Evolutionary conservation across 148 eudicot genomes (phyloP).

Genomic region (Rhododendron henanense): DNA sequence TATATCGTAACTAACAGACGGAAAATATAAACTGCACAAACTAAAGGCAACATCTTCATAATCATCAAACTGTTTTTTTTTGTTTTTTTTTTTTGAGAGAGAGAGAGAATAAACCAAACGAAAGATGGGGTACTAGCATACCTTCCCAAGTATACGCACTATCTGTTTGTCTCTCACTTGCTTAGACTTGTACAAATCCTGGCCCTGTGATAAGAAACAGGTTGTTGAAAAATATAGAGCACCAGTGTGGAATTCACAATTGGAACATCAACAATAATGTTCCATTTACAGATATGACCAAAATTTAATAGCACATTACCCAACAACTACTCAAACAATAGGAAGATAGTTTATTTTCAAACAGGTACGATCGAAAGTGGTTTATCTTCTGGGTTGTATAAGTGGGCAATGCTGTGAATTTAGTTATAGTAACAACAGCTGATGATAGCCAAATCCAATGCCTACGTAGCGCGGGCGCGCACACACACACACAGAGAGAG

Average conservation of each 20-base stretch:
- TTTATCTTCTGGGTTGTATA: background rate
- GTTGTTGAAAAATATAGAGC: background rate
- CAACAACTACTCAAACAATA: background rate
- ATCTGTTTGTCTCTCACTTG: conserved; percentile 97
- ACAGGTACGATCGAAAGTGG: background rate
- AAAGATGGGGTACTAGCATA: conserved; percentile 13
- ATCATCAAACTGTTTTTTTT: background rate
- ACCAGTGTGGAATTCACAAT: background rate
- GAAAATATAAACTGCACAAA: background rate
- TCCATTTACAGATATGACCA: background rate
- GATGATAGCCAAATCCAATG: background rate
- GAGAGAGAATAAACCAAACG: background rate
- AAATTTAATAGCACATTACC: background rate
- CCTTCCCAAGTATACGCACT: conserved; percentile 96
- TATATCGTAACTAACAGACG: background rate
- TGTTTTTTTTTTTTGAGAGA: too few relatives aligned
- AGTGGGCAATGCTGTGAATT: background rate
- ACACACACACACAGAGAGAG: background rate
- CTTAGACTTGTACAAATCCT: conserved; percentile 89
- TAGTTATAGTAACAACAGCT: conserved; percentile 2
- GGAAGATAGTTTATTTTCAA: background rate
- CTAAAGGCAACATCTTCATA: background rate
- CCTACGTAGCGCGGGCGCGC: background rate
- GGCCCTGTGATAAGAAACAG: conserved; percentile 55
- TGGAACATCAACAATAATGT: background rate